phyloP scores from a whole-genome alignment of 2,329 filamentous ascomycete species.

The Xylariaceae sp. region DNA sequence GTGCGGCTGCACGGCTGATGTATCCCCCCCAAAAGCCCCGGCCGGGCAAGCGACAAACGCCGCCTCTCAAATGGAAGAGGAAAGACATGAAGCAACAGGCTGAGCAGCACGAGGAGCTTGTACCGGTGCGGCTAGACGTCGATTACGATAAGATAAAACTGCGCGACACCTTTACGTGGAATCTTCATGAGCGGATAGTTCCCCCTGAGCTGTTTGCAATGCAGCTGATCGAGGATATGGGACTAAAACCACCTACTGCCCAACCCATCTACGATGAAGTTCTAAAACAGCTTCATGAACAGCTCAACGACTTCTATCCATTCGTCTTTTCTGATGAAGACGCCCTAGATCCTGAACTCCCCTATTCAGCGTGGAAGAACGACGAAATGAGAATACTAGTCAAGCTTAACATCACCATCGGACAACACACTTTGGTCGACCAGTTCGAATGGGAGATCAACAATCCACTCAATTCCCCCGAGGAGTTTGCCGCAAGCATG shows the following conservation, averaged over 20 bases:
- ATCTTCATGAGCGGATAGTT: constrained; percentile 88
- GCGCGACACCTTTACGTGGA: constrained; percentile 98
- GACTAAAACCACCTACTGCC: constrained; percentile 73
- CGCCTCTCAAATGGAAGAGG: constrained; percentile 74
- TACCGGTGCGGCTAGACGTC: constrained; percentile 89
- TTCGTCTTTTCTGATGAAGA: constrained; percentile 91
- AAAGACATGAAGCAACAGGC: constrained; percentile 86
- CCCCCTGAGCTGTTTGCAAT: constrained; percentile 83
- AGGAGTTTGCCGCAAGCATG: constrained; percentile 92
- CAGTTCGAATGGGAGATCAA: constrained; percentile 99
- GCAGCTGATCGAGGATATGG: constrained; percentile 90
- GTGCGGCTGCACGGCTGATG: constrained; percentile 71
- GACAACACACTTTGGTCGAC: constrained; percentile 89
- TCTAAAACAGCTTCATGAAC: constrained; percentile 78
- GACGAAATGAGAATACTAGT: constrained; percentile 97
- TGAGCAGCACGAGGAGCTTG: constrained; percentile 88
- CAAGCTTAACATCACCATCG: constrained; percentile 97
- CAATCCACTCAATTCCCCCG: constrained; percentile 89
- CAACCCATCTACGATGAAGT: constrained; percentile 69
- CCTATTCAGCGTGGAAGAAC: constrained; percentile 95
- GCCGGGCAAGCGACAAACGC: constrained; percentile 77
- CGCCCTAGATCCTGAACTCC: constrained; percentile 84
- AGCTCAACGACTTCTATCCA: constrained; percentile 91
- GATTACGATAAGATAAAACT: constrained; percentile 96
- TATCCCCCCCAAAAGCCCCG: constrained; percentile 81